These are phyloP conservation scores for Cryphonectria japonica DNA, from an alignment of 2,329 filamentous ascomycete genomes.

Conservation along the genomic window DNA sequence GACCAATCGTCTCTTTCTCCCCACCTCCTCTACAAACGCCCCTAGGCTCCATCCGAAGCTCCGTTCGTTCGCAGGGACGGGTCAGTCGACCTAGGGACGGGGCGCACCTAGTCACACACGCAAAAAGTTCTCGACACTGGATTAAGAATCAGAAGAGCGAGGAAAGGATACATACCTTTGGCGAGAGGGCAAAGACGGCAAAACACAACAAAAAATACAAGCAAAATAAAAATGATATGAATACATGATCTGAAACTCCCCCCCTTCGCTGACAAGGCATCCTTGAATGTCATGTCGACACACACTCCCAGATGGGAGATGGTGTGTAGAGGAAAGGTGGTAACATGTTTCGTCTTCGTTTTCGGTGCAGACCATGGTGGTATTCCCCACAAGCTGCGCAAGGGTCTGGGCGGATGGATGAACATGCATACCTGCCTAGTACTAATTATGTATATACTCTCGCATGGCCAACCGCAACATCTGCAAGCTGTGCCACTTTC, in stretches of 20 bases:
- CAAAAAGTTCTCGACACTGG: background rate
- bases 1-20: constrained; percentile 18
- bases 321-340: no score
- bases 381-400: background rate
- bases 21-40: constrained; percentile 16
- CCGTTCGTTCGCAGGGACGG: background rate
- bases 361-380: no score
- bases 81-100: constrained; percentile 15
- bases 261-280: no score
- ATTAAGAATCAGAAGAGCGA: no score
- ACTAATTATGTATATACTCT: background rate
- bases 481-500: background rate
- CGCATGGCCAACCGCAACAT: background rate
- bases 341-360: no score
- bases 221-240: background rate
- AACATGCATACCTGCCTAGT: no score
- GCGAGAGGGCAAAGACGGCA: no score
- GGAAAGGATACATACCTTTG: no score
- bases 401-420: background rate
- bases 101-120: background rate
- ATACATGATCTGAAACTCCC: no score
- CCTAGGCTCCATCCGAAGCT: constrained; percentile 25
- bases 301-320: no score
- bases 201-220: background rate
- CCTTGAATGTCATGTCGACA: no score